Evolutionary conservation across 495 filamentous ascomycete species (phyloP), one percentile per base, ranked within the genome.

Genomic region (Baudoinia panamericana): DNA sequence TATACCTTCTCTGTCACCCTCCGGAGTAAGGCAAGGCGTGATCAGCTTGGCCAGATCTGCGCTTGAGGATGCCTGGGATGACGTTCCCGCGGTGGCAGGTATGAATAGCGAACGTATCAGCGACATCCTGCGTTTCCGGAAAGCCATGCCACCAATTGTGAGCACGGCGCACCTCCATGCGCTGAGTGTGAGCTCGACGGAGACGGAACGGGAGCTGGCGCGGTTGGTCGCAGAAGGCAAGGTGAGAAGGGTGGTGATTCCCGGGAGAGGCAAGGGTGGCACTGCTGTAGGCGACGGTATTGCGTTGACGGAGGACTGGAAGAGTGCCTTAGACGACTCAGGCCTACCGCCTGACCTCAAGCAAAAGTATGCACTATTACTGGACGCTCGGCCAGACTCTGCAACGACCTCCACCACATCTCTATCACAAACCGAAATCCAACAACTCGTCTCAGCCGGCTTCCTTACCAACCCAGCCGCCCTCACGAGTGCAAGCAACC

Each of bases 61-160:
- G 15, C 67, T 64, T 18, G 54, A 51, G 4, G 68, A 58, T 47
- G 85, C 82, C 72, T 93, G 86, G 56, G 69, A 72, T 30, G 65
- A 68, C 6, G 60, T 90, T 2, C 82, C 83, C 5, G 63, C 71
- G 16, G 64, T 66, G 5, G 63, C 74, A 0, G 83, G 82, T 9
- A 84, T 90, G 76, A 80, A 77, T 52, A 81, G 76, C 26, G 75
- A 68, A 1, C 71, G 76, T 11, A 79, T 82, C 19, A 70, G 80
- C 9, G 71, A 84, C 49, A 66, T 82, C 1, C 65, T 88, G 32
- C 80, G 80, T 45, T 72, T 75, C 51, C 71, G 82, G 16, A 62
- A 60, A 18, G 66, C 63, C 10, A 55, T 92, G 22, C 84, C 84
- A 22, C 76, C 76, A 0, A 65, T 83, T 16, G 78, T 78, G 13